Evolutionary conservation across 2,329 filamentous ascomycete species (phyloP).

Genomic region (Colletotrichum aenigma): DNA sequence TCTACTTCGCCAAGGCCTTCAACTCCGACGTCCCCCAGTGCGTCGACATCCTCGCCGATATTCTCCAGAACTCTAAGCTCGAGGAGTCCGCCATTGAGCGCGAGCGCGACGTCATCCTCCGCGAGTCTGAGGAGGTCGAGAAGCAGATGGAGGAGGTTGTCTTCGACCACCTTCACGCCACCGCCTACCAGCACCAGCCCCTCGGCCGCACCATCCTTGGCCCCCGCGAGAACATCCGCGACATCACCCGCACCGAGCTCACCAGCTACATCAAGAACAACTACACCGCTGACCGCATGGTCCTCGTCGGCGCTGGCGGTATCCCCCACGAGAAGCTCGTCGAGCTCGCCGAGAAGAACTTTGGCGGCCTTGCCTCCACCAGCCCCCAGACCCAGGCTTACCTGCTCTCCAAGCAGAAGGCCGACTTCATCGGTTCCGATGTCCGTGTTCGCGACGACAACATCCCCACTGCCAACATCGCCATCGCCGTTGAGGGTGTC

Average conservation of each 20-base stretch:
- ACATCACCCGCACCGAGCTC: constrained; percentile 90
- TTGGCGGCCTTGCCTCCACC: constrained; percentile 77
- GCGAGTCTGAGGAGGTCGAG: constrained; percentile 99
- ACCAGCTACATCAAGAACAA: constrained; percentile 98
- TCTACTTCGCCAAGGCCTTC: constrained; percentile 99
- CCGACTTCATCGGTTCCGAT: constrained; percentile 96
- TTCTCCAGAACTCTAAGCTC: constrained; percentile 99
- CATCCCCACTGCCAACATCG: constrained; percentile 95
- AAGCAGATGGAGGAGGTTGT: constrained; percentile 99
- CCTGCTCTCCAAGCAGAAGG: constrained; percentile 81
- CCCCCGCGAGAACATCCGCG: constrained; percentile 97
- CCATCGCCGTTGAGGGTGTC: constrained; percentile 97
- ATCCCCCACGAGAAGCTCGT: constrained; percentile 94
- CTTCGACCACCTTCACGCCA: constrained; percentile 98
- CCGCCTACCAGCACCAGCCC: constrained; percentile 94
- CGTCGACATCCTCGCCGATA: constrained; percentile 98
- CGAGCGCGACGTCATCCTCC: constrained; percentile 97
- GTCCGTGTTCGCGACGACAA: constrained; percentile 95
- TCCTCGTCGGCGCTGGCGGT: constrained; percentile 93
- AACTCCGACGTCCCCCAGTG: constrained; percentile 96
- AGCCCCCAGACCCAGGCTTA: constrained; percentile 77
- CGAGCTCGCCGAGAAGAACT: constrained; percentile 95
- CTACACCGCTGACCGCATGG: constrained; percentile 99
- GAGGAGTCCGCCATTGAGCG: constrained; percentile 92
- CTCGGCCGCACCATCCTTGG: constrained; percentile 97